Conservation (phyloP, 176 grass and related monocot genomes). For the Oryza coarctata region DNA sequence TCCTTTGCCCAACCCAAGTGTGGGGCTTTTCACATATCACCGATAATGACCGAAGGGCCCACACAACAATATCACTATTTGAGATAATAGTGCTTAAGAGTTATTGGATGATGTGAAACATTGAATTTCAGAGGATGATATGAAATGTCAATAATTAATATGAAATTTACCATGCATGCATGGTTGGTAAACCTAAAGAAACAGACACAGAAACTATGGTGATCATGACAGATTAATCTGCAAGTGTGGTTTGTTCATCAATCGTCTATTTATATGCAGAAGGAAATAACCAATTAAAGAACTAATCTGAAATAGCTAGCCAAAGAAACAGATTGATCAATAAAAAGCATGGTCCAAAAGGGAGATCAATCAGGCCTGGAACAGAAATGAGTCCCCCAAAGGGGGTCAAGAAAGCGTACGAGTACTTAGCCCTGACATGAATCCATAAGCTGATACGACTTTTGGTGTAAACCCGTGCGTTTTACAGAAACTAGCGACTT, state of each 20-base stretch:
- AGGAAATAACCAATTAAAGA: not conserved
- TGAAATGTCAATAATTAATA: too few species aligned
- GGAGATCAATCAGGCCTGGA: constrained; percentile 41
- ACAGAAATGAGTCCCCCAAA: constrained; percentile 42
- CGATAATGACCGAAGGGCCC: constrained; percentile 24
- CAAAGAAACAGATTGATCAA: constrained; percentile 29
- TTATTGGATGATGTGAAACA: constrained; percentile 2
- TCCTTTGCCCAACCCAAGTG: not conserved
- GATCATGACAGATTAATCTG: not conserved
- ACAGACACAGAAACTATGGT: not conserved
- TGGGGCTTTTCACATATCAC: constrained; percentile 36
- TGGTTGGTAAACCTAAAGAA: not conserved
- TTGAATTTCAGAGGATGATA: not conserved
- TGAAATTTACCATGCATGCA: not conserved
- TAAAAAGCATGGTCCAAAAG: constrained; percentile 47
- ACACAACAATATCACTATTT: not conserved
- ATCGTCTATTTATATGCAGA: not conserved
- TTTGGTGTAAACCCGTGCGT: constrained; percentile 22
- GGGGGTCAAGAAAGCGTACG: constrained; percentile 28
- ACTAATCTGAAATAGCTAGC: not conserved
- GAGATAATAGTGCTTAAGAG: not conserved
- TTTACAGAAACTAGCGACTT: not conserved
- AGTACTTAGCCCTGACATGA: constrained; percentile 36
- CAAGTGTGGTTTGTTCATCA: not conserved
- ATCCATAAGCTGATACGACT: constrained; percentile 16